Conservation (phyloP, 1,284 basidiomycete species). For the Ustilago crameri region DNA sequence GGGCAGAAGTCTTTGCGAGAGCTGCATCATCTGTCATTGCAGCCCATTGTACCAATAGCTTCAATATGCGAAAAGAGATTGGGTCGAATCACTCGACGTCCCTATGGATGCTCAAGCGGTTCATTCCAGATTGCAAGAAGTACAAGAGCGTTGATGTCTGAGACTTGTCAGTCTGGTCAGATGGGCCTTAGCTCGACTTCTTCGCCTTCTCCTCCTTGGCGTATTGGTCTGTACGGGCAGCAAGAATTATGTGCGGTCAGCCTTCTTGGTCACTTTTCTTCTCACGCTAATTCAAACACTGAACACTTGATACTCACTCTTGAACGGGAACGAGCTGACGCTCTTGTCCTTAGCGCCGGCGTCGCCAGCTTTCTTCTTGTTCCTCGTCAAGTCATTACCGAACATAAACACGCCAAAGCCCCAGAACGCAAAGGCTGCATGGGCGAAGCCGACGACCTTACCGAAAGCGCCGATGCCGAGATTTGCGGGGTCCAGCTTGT, state of each 20-base stretch:
- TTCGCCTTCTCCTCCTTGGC: conserved; percentile 42
- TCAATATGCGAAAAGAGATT: too few species aligned
- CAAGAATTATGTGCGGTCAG: too few species aligned
- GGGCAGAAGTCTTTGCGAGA: too few species aligned
- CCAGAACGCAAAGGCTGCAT: conserved; percentile 43
- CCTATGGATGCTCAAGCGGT: too few species aligned
- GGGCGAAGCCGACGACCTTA: conserved; percentile 27
- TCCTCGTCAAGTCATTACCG: conserved; percentile 43
- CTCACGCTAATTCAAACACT: too few species aligned
- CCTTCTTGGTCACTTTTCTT: too few species aligned
- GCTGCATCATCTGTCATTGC: too few species aligned
- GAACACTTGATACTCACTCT: conserved; percentile 15
- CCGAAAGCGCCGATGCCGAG: conserved; percentile 46
- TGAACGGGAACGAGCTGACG: conserved; percentile 44
- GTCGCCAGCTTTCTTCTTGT: conserved; percentile 47
- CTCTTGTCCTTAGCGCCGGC: conserved; percentile 67
- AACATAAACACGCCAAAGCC: conserved; percentile 49
- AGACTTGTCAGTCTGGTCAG: neutral
- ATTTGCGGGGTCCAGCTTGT: conserved; percentile 10
- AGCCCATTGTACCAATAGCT: neutral
- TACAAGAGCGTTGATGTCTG: too few species aligned
- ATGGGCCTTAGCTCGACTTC: conserved; percentile 18
- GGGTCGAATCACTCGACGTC: too few species aligned
- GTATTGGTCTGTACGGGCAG: conserved; percentile 37
- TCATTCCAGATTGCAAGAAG: too few species aligned